phyloP scores from a whole-genome alignment of 345 rosid genomes.

The Salix caprea region DNA sequence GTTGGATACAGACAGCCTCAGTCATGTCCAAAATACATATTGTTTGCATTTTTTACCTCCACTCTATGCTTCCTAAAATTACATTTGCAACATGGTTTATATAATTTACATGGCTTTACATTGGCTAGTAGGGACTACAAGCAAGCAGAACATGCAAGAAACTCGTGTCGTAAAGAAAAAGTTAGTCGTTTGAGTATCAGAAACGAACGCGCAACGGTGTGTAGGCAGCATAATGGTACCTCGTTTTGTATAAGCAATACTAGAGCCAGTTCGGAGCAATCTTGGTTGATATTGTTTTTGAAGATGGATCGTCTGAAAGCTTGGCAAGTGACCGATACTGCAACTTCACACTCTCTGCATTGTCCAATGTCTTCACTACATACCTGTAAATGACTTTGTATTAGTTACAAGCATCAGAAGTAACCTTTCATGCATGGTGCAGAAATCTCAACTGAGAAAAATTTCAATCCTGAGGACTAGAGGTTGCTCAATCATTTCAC shows the following conservation, averaged over 20 bases:
- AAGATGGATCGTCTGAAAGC: conserved; percentile 42
- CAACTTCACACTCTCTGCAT: conserved; percentile 83
- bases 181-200: conserved; percentile 6
- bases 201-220: conserved; percentile 3
- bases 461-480: neutral
- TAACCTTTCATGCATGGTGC: neutral
- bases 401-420: neutral
- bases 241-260: neutral
- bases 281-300: conserved; percentile 45
- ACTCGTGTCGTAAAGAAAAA: neutral
- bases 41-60: neutral
- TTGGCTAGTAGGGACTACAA: conserved; percentile 12
- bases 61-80: conserved; percentile 12
- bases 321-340: conserved; percentile 87
- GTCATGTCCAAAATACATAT: conserved; percentile 1
- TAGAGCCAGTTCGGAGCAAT: conserved; percentile 60
- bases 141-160: neutral
- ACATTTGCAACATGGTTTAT: conserved; percentile 13
- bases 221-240: neutral
- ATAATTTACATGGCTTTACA: conserved; percentile 30
- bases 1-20: conserved; percentile 4
- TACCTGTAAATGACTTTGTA: conserved; percentile 45
- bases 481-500: neutral
- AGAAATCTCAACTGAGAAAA: neutral
- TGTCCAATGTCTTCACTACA: conserved; percentile 86